Percentiles rank a stretch among this genome's conserved stretches.
phyloP scores from a whole-genome alignment of 495 filamentous ascomycete species.

The Mytilinidion resinicola region DNA sequence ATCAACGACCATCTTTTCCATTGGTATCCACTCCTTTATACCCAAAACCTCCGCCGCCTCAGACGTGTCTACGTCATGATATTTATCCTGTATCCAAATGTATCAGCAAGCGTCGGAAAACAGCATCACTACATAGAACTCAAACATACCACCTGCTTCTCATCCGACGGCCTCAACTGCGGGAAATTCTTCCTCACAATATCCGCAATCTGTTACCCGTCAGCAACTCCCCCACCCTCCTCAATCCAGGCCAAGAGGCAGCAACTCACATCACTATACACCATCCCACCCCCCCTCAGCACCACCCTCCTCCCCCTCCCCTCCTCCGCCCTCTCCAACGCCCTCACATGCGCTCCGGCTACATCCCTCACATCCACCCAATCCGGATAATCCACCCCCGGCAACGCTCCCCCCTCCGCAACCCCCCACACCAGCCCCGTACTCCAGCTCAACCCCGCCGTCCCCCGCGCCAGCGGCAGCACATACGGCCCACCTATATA shows the following conservation, averaged over 20 bases:
- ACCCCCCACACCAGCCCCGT: background rate
- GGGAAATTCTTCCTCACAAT: background rate
- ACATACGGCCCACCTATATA: background rate
- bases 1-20: background rate
- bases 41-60: background rate
- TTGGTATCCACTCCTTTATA: background rate
- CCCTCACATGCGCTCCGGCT: background rate
- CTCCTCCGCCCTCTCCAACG: background rate
- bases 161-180: background rate
- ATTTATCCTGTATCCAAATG: background rate
- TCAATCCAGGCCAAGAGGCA: background rate
- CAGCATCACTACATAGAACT: too few relatives aligned
- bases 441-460: background rate
- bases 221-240: background rate
- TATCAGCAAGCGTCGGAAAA: too few relatives aligned
- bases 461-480: background rate
- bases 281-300: background rate
- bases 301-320: background rate
- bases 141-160: background rate
- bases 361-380: slow-evolving; percentile 1
- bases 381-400: background rate
- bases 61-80: background rate
- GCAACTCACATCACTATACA: background rate
- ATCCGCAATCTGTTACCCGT: background rate
- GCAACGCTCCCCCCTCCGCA: background rate